A percentile compares a stretch with the other conserved stretches of the same genome.
These are phyloP conservation scores for Beauveria caledonica DNA, from an alignment of 2,329 filamentous ascomycete genomes.

Conservation along the genomic window DNA sequence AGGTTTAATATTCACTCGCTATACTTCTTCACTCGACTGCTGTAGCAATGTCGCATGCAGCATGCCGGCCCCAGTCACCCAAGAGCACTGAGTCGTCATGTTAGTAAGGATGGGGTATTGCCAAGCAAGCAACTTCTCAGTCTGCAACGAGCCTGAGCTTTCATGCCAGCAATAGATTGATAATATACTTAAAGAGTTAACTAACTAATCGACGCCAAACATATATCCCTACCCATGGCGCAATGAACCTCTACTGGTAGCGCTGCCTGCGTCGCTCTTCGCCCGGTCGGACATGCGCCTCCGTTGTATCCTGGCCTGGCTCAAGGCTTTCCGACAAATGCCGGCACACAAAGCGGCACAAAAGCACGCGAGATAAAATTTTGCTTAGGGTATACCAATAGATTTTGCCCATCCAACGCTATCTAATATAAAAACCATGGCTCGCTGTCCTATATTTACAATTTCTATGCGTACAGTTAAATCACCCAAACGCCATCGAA, in stretches of 20 bases:
- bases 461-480: neutral
- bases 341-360: too few species aligned
- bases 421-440: neutral
- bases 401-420: slow-evolving; percentile 5
- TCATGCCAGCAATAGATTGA: neutral
- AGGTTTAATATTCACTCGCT: neutral
- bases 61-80: neutral
- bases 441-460: slow-evolving; percentile 9
- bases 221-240: neutral
- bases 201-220: too few species aligned
- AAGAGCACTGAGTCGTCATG: neutral
- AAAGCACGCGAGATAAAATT: neutral
- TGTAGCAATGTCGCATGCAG: neutral
- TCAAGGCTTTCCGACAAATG: neutral
- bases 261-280: neutral
- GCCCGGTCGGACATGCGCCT: too few species aligned
- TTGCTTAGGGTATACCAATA: neutral
- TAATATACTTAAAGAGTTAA: too few species aligned
- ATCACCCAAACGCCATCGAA: neutral
- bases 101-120: neutral
- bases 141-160: neutral
- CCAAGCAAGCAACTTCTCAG: neutral
- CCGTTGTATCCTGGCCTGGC: neutral
- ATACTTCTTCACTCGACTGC: neutral
- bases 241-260: neutral